Evolutionary conservation across 345 rosid genomes (phyloP).

Genomic region (Odontarrhena argentea): DNA sequence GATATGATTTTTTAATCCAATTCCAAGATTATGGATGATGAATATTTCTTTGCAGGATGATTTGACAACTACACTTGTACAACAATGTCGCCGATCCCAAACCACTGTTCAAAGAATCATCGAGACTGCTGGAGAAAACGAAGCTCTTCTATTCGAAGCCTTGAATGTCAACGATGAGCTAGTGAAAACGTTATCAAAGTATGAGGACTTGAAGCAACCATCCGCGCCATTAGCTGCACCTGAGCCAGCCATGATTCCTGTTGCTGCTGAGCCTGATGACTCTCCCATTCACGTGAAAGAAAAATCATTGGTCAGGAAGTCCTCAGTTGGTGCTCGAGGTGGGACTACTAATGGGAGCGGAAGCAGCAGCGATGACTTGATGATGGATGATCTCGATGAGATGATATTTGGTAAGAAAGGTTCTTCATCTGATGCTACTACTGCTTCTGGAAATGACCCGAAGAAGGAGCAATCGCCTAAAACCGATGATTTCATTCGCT

Average conservation of each 20-base stretch:
- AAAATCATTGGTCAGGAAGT: conserved; percentile 57
- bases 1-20: not conserved
- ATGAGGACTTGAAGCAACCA: conserved; percentile 69
- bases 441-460: conserved; percentile 45
- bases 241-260: conserved; percentile 91
- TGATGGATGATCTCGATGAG: conserved; percentile 97
- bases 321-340: conserved; percentile 51
- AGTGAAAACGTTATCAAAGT: conserved; percentile 69
- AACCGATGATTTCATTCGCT: conserved; percentile 72
- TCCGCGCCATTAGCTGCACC: conserved; percentile 46
- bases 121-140: conserved; percentile 79
- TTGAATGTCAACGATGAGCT: conserved; percentile 90
- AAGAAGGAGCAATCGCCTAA: conserved; percentile 66
- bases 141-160: conserved; percentile 87
- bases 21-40: no score
- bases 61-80: conserved; percentile 67
- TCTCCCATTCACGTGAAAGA: conserved; percentile 58
- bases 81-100: conserved; percentile 75
- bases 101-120: conserved; percentile 68
- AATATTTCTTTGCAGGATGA: conserved; percentile 58
- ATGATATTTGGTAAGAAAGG: conserved; percentile 92
- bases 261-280: conserved; percentile 70
- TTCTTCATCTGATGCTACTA: conserved; percentile 36
- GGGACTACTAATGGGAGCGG: conserved; percentile 34
- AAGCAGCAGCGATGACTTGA: conserved; percentile 72